Conservation (phyloP, 1,284 basidiomycete genomes). For the Cerioporus squamosus region DNA sequence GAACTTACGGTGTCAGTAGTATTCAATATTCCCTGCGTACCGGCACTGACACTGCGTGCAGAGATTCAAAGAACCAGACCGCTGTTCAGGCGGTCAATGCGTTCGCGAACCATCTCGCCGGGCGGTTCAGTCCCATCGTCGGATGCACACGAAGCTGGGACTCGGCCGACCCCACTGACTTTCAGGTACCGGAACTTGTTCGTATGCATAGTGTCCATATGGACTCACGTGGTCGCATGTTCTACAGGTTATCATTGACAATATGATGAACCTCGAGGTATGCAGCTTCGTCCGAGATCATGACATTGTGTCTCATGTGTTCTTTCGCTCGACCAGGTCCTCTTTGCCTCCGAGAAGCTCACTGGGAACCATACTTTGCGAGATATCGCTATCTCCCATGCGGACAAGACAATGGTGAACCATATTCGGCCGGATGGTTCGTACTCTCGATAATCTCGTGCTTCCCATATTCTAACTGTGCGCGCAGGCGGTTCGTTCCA, state of each 20-base stretch:
- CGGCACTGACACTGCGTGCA: slow-evolving; percentile 16
- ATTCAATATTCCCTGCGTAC: not conserved
- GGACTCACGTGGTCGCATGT: not conserved
- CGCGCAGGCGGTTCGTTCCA: slow-evolving; percentile 63
- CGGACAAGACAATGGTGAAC: slow-evolving; percentile 67
- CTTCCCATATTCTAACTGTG: not conserved
- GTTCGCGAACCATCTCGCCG: slow-evolving; percentile 45
- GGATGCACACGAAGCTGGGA: slow-evolving; percentile 61
- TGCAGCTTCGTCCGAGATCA: not conserved
- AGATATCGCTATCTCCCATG: slow-evolving; percentile 65
- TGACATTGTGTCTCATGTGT: not conserved
- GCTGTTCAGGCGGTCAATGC: slow-evolving; percentile 41
- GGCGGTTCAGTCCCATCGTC: slow-evolving; percentile 44
- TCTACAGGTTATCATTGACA: slow-evolving; percentile 69
- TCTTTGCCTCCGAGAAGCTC: slow-evolving; percentile 58
- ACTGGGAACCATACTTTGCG: slow-evolving; percentile 62
- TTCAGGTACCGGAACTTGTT: slow-evolving; percentile 42
- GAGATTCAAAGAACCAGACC: slow-evolving; percentile 42
- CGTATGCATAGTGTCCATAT: too few species aligned
- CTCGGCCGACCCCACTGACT: slow-evolving; percentile 55
- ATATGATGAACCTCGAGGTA: slow-evolving; percentile 77
- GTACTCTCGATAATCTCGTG: slow-evolving; percentile 13
- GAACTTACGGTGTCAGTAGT: slow-evolving; percentile 37
- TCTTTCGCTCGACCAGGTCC: slow-evolving; percentile 35
- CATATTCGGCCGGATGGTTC: slow-evolving; percentile 66